Conservation (phyloP, 441 rosid genomes). For the Manihot esculenta region DNA sequence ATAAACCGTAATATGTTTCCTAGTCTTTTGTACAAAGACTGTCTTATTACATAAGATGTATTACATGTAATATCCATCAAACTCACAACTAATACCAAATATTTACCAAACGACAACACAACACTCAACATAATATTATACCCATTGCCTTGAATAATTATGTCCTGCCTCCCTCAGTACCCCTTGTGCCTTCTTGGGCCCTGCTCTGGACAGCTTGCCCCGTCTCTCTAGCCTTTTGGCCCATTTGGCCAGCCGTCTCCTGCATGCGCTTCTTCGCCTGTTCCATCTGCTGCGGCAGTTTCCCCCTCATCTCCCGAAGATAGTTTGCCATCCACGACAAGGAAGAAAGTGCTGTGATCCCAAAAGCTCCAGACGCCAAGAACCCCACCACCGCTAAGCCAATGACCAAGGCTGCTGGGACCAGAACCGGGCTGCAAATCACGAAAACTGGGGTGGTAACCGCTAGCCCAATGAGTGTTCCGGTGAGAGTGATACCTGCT, state of each 20-base stretch:
- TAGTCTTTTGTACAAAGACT: no score
- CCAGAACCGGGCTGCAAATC: slow-evolving; percentile 66
- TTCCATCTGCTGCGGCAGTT: slow-evolving; percentile 34
- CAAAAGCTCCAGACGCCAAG: slow-evolving; percentile 67
- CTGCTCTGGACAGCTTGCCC: slow-evolving; percentile 46
- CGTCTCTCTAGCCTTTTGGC: slow-evolving; percentile 48
- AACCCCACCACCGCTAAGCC: slow-evolving; percentile 56
- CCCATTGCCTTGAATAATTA: neutral
- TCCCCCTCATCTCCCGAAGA: slow-evolving; percentile 28
- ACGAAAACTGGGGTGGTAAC: slow-evolving; percentile 56
- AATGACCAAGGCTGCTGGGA: slow-evolving; percentile 58
- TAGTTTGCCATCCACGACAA: slow-evolving; percentile 56
- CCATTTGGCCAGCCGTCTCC: slow-evolving; percentile 42
- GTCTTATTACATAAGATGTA: neutral
- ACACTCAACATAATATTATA: neutral
- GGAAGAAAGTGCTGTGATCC: slow-evolving; percentile 65
- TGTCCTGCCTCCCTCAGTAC: slow-evolving; percentile 16
- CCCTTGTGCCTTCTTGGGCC: slow-evolving; percentile 40
- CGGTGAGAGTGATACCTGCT: slow-evolving; percentile 54
- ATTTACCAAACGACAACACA: neutral
- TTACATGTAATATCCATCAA: neutral
- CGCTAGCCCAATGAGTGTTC: slow-evolving; percentile 55
- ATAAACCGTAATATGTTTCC: no score
- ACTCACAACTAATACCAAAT: neutral
- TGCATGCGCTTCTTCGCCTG: slow-evolving; percentile 37